Percentiles rank a stretch among this genome's conserved stretches.
phyloP scores from a whole-genome alignment of 176 grass and related monocot genomes.

The Thinopyrum elongatum region DNA sequence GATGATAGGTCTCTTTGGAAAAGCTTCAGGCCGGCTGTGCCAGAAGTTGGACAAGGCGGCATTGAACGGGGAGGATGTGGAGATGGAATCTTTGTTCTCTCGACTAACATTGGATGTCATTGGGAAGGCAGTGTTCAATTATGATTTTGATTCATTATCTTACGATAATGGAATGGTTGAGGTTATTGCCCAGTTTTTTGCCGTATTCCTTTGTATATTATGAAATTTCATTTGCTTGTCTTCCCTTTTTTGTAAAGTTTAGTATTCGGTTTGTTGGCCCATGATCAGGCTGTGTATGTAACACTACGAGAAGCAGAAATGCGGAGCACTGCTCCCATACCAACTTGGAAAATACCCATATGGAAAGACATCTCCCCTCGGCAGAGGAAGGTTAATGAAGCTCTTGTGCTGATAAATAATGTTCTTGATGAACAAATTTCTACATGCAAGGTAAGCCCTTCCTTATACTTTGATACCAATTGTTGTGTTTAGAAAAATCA shows the following conservation, averaged over 20 bases:
- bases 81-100: slow-evolving; percentile 97
- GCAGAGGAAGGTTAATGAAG: slow-evolving; percentile 84
- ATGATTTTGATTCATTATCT: slow-evolving; percentile 93
- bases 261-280: not conserved
- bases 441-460: slow-evolving; percentile 72
- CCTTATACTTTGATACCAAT: not conserved
- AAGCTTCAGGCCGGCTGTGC: slow-evolving; percentile 66
- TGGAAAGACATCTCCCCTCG: slow-evolving; percentile 97
- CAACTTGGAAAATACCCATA: slow-evolving; percentile 98
- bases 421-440: slow-evolving; percentile 77
- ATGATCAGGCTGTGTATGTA: slow-evolving; percentile 72
- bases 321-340: slow-evolving; percentile 91
- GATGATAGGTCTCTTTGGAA: slow-evolving; percentile 84
- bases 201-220: not conserved
- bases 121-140: slow-evolving; percentile 97
- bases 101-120: slow-evolving; percentile 88
- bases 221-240: not conserved
- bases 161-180: slow-evolving; percentile 93
- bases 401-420: slow-evolving; percentile 84
- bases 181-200: slow-evolving; percentile 38
- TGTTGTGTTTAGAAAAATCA: not conserved
- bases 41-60: slow-evolving; percentile 76
- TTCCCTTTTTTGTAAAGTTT: not conserved
- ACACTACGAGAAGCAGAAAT: slow-evolving; percentile 86
- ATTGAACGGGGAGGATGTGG: slow-evolving; percentile 70